These are phyloP conservation scores for Metschnikowia aberdeeniae DNA, from an alignment of 805 yeast species.

Conservation along the genomic window DNA sequence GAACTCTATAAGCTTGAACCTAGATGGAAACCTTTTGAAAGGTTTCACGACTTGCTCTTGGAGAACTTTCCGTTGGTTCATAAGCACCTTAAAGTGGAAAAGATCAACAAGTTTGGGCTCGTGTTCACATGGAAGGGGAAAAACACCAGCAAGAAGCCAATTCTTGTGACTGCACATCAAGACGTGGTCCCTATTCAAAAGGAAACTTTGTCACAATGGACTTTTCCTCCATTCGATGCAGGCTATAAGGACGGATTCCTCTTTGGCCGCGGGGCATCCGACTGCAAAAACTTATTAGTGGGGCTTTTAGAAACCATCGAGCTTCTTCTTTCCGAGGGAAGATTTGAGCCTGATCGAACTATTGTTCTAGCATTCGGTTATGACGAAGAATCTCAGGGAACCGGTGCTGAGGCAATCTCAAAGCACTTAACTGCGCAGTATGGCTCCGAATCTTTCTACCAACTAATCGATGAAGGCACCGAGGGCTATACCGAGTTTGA, in stretches of 20 bases:
- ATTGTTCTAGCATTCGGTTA: constrained; percentile 46
- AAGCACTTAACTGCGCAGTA: constrained; percentile 30
- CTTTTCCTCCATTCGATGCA: constrained; percentile 56
- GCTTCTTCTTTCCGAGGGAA: constrained; percentile 24
- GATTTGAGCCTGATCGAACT: constrained; percentile 41
- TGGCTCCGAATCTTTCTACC: constrained; percentile 42
- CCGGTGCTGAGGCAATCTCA: constrained; percentile 35
- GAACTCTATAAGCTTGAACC: constrained; percentile 25
- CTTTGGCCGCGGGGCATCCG: constrained; percentile 35
- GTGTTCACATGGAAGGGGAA: constrained; percentile 61
- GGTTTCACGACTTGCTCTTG: constrained; percentile 51
- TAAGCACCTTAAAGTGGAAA: constrained; percentile 36
- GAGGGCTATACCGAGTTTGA: constrained; percentile 16
- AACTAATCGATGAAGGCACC: constrained; percentile 43
- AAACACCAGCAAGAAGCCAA: constrained; percentile 55
- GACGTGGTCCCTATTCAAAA: constrained; percentile 77
- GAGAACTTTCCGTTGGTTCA: constrained; percentile 53
- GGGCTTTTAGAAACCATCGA: constrained; percentile 41
- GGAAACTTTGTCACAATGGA: constrained; percentile 57
- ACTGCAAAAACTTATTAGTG: constrained; percentile 41
- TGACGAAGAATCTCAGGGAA: constrained; percentile 47
- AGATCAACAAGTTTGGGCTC: constrained; percentile 60
- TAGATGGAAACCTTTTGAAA: constrained; percentile 24
- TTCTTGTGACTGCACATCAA: constrained; percentile 70
- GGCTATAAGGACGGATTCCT: constrained; percentile 54